Evolutionary conservation across 192 early-diverging fungal species (phyloP).

Genomic region (Mortierella antarctica): DNA sequence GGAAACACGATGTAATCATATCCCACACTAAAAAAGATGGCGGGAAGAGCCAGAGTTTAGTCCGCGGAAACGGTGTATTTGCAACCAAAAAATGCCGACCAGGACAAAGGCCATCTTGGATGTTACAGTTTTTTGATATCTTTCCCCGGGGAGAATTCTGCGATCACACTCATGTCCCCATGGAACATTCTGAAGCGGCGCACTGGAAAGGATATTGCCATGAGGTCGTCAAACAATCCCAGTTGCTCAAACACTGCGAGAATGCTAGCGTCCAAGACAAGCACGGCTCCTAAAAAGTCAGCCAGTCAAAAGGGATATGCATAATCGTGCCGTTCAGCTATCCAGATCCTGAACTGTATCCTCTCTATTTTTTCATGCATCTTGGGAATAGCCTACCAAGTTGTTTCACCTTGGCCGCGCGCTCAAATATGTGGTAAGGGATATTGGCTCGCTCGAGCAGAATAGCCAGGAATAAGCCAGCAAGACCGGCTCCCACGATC

Average conservation of each 20-base stretch:
- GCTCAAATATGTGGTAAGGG: constrained; percentile 29
- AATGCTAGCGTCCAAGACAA: constrained; percentile 14
- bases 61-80: too few species aligned
- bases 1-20: constrained; percentile 1
- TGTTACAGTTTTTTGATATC: too few species aligned
- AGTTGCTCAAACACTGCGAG: constrained; percentile 24
- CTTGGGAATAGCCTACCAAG: not conserved
- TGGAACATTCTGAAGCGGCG: too few species aligned
- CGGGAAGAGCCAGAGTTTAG: too few species aligned
- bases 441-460: constrained; percentile 17
- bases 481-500: constrained; percentile 37
- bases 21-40: not conserved
- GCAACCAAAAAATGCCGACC: too few species aligned
- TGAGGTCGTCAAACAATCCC: constrained; percentile 16
- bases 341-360: not conserved
- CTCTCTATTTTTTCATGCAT: not conserved
- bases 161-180: too few species aligned
- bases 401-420: constrained; percentile 13
- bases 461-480: constrained; percentile 18
- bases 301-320: not conserved
- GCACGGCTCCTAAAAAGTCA: constrained; percentile 9
- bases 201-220: not conserved
- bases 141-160: too few species aligned
- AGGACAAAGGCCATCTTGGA: too few species aligned
- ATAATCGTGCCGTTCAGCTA: not conserved